Evolutionary conservation across 2,329 filamentous ascomycete species (phyloP).

Genomic region (Talaromyces sp.): DNA sequence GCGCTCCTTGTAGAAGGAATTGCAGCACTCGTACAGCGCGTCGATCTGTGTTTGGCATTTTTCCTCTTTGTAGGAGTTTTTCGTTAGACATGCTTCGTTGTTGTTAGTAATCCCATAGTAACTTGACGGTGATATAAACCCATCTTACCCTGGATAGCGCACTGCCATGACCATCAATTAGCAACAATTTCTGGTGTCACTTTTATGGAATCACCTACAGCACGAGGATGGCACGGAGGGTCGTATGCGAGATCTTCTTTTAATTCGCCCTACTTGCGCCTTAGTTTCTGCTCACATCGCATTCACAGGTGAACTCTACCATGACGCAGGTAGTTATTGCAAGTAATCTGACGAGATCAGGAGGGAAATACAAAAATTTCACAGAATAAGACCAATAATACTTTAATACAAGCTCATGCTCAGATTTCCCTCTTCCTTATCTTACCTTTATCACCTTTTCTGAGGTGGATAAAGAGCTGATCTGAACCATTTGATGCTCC

Average conservation of each 20-base stretch:
- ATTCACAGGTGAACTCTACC: conserved; percentile 17
- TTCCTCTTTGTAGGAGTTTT: conserved; percentile 78
- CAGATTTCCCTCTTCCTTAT: not conserved
- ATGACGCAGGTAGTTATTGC: conserved; percentile 14
- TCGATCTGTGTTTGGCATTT: conserved; percentile 76
- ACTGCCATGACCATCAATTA: conserved; percentile 47
- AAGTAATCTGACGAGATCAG: not conserved
- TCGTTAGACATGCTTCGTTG: conserved; percentile 69
- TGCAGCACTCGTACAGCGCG: conserved; percentile 89
- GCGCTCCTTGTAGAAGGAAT: conserved; percentile 75
- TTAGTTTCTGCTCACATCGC: not conserved
- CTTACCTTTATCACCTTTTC: not conserved
- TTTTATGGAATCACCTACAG: conserved; percentile 51
- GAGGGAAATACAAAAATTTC: not conserved
- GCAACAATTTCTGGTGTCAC: not conserved
- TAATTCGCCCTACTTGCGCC: conserved; percentile 32
- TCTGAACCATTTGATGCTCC: not conserved
- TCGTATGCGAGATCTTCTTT: conserved; percentile 69
- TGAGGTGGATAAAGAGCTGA: not conserved
- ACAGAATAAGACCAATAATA: not conserved
- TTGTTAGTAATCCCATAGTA: not conserved
- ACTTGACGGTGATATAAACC: not conserved
- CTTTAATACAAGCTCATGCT: not conserved
- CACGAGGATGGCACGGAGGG: conserved; percentile 80
- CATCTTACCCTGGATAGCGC: conserved; percentile 76